These are phyloP conservation scores for Haplographium delicatum DNA, from an alignment of 495 filamentous ascomycete species.

Conservation along the genomic window DNA sequence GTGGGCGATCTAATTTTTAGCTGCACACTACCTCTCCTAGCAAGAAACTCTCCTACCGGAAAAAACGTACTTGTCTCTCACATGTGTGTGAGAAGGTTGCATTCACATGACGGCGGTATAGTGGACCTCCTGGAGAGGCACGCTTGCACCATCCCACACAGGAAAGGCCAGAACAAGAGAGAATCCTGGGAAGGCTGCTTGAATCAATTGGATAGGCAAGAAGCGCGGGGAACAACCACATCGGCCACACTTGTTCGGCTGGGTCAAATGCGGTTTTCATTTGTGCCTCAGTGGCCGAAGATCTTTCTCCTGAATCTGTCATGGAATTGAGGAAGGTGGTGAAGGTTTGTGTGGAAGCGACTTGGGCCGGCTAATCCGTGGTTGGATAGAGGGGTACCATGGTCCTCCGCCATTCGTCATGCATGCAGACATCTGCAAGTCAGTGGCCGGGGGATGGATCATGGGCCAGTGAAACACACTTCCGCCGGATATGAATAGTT, in stretches of 20 bases:
- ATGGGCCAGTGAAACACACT: not conserved
- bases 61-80: not conserved
- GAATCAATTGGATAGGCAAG: not conserved
- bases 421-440: no score
- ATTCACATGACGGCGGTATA: not conserved
- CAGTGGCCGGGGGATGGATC: not conserved
- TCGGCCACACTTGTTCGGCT: no score
- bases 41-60: not conserved
- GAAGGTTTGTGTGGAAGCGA: not conserved
- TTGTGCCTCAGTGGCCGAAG: not conserved
- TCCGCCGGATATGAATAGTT: not conserved
- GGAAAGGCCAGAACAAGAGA: not conserved
- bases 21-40: not conserved
- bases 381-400: not conserved
- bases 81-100: not conserved
- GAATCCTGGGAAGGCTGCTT: not conserved
- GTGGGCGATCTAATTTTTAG: not conserved
- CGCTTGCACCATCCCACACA: constrained; percentile 4
- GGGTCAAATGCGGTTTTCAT: not conserved
- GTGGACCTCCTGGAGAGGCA: not conserved
- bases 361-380: constrained; percentile 3
- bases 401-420: no score
- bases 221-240: not conserved
- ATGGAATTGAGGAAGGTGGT: constrained; percentile 1
- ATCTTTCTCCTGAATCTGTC: not conserved